phyloP scores from a whole-genome alignment of 1,139 yeast species.

The Yamadazyma siamensis region DNA sequence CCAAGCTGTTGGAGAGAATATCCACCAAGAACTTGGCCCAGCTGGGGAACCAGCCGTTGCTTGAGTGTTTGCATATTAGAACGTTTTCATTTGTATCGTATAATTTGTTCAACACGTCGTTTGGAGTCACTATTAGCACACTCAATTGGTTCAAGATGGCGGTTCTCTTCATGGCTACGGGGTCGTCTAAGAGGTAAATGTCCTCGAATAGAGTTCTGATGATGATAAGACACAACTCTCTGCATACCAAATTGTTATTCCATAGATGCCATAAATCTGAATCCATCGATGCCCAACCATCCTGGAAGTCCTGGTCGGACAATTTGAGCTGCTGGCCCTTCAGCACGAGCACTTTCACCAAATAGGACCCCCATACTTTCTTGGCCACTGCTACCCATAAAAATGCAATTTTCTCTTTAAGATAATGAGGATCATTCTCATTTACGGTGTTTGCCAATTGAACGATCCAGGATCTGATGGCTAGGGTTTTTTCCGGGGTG shows the following conservation, averaged over 20 bases:
- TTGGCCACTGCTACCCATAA: slow-evolving; percentile 95
- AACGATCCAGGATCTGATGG: slow-evolving; percentile 80
- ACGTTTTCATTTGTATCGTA: slow-evolving; percentile 72
- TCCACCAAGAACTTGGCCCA: slow-evolving; percentile 70
- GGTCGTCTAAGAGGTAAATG: slow-evolving; percentile 87
- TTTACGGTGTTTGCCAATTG: slow-evolving; percentile 65
- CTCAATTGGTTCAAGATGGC: slow-evolving; percentile 78
- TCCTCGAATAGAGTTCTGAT: slow-evolving; percentile 90
- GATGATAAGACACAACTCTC: slow-evolving; percentile 76
- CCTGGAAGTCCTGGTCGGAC: slow-evolving; percentile 42
- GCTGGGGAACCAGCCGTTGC: slow-evolving; percentile 80
- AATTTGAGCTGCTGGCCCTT: slow-evolving; percentile 6
- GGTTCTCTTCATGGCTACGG: slow-evolving; percentile 79
- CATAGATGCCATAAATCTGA: slow-evolving; percentile 69
- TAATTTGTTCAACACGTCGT: slow-evolving; percentile 55
- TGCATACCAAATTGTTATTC: slow-evolving; percentile 57
- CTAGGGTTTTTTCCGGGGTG: slow-evolving; percentile 60
- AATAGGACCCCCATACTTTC: slow-evolving; percentile 77
- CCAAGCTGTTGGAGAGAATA: slow-evolving; percentile 35
- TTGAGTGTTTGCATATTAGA: slow-evolving; percentile 56
- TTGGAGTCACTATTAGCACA: slow-evolving; percentile 78
- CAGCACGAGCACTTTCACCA: slow-evolving; percentile 21
- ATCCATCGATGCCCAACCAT: slow-evolving; percentile 94
- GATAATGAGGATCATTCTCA: slow-evolving; percentile 77
- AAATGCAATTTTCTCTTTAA: slow-evolving; percentile 85